A percentile compares a stretch with the other conserved stretches of the same genome.
phyloP scores from a whole-genome alignment of 106 monocot species.

The Ottelia alismoides region DNA sequence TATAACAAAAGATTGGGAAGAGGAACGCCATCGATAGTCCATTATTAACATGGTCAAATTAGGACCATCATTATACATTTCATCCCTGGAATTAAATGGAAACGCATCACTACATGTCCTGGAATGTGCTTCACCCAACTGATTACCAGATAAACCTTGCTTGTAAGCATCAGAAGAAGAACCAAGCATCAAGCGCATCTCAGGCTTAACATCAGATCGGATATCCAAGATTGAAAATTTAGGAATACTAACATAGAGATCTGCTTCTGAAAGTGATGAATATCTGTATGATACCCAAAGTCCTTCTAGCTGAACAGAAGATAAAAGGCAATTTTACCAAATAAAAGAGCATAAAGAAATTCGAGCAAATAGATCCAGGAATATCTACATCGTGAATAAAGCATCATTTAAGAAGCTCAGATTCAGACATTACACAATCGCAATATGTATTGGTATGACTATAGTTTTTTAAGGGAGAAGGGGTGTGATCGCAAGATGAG shows the following conservation, averaged over 20 bases:
- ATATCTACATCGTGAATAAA: no score
- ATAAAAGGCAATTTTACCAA: no score
- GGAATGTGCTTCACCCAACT: not conserved
- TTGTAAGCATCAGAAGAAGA: conserved; percentile 50
- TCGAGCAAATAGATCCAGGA: no score
- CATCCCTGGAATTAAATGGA: conserved; percentile 3
- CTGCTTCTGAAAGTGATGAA: conserved; percentile 68
- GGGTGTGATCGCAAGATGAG: no score
- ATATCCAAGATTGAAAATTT: conserved; percentile 83
- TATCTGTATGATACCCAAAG: conserved; percentile 87
- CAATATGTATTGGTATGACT: no score
- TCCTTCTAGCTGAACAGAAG: conserved; percentile 94
- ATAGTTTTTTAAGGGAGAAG: no score
- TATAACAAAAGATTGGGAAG: conserved; percentile 74
- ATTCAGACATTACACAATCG: no score
- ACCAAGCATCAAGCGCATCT: conserved; percentile 96
- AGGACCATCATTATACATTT: conserved; percentile 21
- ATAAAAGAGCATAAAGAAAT: no score
- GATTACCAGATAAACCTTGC: conserved; percentile 8
- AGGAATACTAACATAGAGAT: conserved; percentile 77
- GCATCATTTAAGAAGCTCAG: no score
- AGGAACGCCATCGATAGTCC: conserved; percentile 80
- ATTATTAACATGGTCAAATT: conserved; percentile 85
- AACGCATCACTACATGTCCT: conserved; percentile 1
- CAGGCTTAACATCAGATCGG: conserved; percentile 75